Evolutionary conservation across 345 rosid genomes (phyloP), one percentile per base, ranked within the genome.

Genomic region (Camelina hispida): DNA sequence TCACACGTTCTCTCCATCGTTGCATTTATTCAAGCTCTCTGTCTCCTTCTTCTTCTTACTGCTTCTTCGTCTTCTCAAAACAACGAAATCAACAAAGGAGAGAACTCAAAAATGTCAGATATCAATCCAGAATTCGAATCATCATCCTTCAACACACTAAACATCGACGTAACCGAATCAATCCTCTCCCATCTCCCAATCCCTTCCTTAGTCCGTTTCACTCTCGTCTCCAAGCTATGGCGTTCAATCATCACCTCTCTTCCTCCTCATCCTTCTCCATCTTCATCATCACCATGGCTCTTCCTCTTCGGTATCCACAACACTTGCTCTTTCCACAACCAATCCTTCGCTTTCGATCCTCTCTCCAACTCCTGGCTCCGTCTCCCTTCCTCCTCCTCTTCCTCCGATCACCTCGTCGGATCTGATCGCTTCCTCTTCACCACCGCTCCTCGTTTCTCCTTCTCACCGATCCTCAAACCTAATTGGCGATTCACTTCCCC

Each of bases 251-350:
- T 93, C 73, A 71, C 80, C 50, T 67, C 87, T 17, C 72, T 69
- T 53, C 73, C 75, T 48, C 71, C 75, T 28, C 50, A 75, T 50
- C 68, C 74, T 25, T 52, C 43, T n/a, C 77, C 48, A 1, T 43
- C 47, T 38, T 38, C 42, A 13, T 47, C 70, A 42, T 20, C 60
- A 55, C 95, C 98, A 4, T 93, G 98, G 97, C 90, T 93, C 77
- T 93, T 93, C 78, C 96, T 93, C 81, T 78, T 84, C 62, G 98
- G 98, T 48, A 80, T 89, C 70, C 97, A 93, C 87, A 93, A 93
- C 82, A 91, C 92, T 69, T 85, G 87, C 72, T 80, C 89, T 32
- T 83, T 78, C 55, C 86, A 85, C 71, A 84, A 93, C 85, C 98
- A 93, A 65, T 87, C 96, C 17, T 91, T 93, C 61, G 97, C 92